phyloP scores from a whole-genome alignment of 805 yeast genomes.

The Millerago galiae region DNA sequence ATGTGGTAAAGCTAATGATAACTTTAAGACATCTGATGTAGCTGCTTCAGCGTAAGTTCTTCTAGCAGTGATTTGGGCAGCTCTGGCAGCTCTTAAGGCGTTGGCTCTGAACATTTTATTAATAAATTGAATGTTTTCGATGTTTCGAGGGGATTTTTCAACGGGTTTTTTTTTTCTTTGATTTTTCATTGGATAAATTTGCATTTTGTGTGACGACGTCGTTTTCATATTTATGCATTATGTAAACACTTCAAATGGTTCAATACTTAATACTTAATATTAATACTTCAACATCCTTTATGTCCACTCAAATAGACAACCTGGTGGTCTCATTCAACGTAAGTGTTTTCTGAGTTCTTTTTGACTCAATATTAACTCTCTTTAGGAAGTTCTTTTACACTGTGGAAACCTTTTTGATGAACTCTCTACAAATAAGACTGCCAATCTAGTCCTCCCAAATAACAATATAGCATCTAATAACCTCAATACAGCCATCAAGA shows the following conservation, averaged over 20 bases:
- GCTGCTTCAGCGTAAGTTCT: conserved; percentile 90
- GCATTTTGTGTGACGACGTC: neutral
- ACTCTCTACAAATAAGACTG: conserved; percentile 15
- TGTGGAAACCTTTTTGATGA: conserved; percentile 20
- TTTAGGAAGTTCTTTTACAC: conserved; percentile 20
- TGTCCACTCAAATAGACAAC: conserved; percentile 16
- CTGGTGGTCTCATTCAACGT: conserved; percentile 12
- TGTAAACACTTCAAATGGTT: neutral
- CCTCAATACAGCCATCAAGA: conserved; percentile 13
- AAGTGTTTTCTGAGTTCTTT: neutral
- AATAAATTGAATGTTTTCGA: neutral
- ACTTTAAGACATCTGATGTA: conserved; percentile 65
- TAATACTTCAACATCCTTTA: neutral
- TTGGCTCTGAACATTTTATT: conserved; percentile 23
- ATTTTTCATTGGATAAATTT: conserved; percentile 6
- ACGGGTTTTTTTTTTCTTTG: conserved; percentile 6
- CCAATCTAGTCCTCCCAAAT: conserved; percentile 20
- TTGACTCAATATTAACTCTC: neutral
- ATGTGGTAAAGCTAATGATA: conserved; percentile 89
- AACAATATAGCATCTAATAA: conserved; percentile 6
- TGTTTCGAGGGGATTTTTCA: conserved; percentile 4
- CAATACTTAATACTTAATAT: neutral
- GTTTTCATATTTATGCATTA: neutral
- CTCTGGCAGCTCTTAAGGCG: conserved; percentile 25
- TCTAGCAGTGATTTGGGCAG: conserved; percentile 48